Evolutionary conservation across 2,329 filamentous ascomycete species (phyloP), one percentile per base, ranked within the genome.

Genomic region (Epichloe typhina): DNA sequence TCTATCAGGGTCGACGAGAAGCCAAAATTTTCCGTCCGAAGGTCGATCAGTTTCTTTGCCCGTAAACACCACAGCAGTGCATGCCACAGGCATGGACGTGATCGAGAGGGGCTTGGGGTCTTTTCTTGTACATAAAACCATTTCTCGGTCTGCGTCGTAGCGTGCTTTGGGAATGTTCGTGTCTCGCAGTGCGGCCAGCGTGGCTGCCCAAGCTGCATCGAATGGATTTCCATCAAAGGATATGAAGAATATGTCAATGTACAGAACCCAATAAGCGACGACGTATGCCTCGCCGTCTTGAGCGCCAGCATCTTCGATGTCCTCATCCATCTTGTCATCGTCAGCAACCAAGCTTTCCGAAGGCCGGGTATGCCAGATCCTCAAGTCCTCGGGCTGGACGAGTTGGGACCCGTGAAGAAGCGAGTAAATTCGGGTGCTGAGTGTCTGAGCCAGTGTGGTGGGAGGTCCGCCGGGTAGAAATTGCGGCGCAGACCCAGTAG

Each of bases 211-310:
- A 0, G 88, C 88, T 0, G 88, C 86, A 62, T 98, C 91, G 57
- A 97, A 90, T 1, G 88, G 80, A 61, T 93, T 95, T 5, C 91
- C 91, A 56, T 95, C 90, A 47, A 95, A 81, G 0, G 88, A 94
- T 57, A 98, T 84, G 69, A 95, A 93, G 62, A 96, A 79, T n/a
- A 96, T 75, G 63, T 97, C 91, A 57, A 98, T 86, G 67, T 95
- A 96, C 19, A 98, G 79, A 9, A 87, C 83, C 93, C 91, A 98
- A 66, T 94, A 97, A 0, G 85, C 93, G 64, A 86, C 91, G 11
- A 91, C 67, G n/a, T 63, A 63, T 6, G 63, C 64, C 11, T 69
- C 65, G 43, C 65, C 69, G 15, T 60, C 63, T 39, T 63, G 62
- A 5, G 68, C 62, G 3, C 55, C 56, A 15, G 50, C 49, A 23